phyloP scores from a whole-genome alignment of 1,284 basidiomycete species.

The Leccinum variabile region DNA sequence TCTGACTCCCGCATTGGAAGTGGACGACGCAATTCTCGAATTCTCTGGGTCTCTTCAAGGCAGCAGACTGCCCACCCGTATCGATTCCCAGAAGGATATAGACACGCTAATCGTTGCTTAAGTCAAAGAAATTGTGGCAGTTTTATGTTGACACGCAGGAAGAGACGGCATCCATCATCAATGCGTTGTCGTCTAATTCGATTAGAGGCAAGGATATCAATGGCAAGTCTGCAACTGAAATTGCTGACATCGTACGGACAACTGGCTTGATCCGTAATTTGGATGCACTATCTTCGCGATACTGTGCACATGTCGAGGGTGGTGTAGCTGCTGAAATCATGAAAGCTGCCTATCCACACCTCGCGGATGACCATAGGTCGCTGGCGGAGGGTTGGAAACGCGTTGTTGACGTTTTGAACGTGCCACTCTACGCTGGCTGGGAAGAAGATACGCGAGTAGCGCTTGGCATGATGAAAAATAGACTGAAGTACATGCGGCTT shows the following conservation, averaged over 20 bases:
- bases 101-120: conserved; percentile 62
- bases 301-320: conserved; percentile 63
- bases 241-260: conserved; percentile 62
- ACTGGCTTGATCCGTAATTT: conserved; percentile 59
- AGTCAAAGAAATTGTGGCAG: conserved; percentile 80
- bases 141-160: conserved; percentile 81
- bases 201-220: conserved; percentile 50
- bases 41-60: conserved; percentile 69
- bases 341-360: conserved; percentile 63
- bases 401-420: conserved; percentile 84
- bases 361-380: conserved; percentile 48
- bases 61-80: conserved; percentile 69
- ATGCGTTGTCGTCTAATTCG: conserved; percentile 47
- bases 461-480: conserved; percentile 70
- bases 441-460: conserved; percentile 79
- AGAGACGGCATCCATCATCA: conserved; percentile 56
- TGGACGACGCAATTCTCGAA: conserved; percentile 82
- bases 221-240: conserved; percentile 62
- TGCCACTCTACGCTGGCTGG: conserved; percentile 84
- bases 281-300: conserved; percentile 64
- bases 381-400: conserved; percentile 72
- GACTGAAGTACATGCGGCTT: conserved; percentile 79
- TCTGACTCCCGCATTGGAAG: conserved; percentile 81
- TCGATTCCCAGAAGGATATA: conserved; percentile 70
- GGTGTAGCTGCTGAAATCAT: conserved; percentile 66